Base-by-base conservation (phyloP, 2,329 filamentous ascomycete genomes). In the Neonectria magnoliae region DNA sequence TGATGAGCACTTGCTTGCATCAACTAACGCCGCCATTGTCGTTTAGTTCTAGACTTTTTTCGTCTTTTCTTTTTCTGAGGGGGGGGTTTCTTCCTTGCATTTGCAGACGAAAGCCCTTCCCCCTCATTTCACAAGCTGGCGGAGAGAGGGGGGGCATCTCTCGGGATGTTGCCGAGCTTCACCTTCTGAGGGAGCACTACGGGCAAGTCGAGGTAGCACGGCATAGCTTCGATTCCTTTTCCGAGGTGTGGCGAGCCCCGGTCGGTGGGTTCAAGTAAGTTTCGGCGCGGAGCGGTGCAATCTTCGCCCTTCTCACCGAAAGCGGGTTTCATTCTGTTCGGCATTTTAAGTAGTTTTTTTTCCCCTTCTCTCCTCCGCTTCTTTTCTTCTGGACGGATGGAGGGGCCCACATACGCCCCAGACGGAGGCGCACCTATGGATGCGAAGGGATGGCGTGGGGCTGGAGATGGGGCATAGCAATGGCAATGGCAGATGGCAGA, bases 341-440 rank as follows among this genome's bases (percentile, higher is more conserved):
- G 44, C 52, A 18, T 56, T 51, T 59, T 58, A 61, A 66, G 59
- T 67, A 59, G 67, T 63, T 66, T 62, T 71, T 25, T 29, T 7
- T 56, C 16, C n/a, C 16, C 14, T 51, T 45, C 16, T 4, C 4
- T 5, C 38, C 16, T 10, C 18, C 18, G 38, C n/a, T 60, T 53
- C 22, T 48, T 27, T 41, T 52, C 31, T 57, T 44, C 47, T 36
- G 60, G 60, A 41, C 36, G 57, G 57, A 53, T 18, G 47, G 47
- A 31, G n/a, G 9, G 44, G 53, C 11, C 29, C 48, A 51, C 48
- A 20, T 7, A n/a, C 65, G 58, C 57, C 48, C 57, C 45, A 29
- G 29, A 29, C 25, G 61, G 67, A 72, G 70, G 68, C 63, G 70
- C 68, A 64, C 69, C 70, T 72, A 70, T 73, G 61, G 64, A 66